These are phyloP conservation scores for Yamadazyma mexicana DNA, from an alignment of 1,139 yeast species.

Conservation along the genomic window DNA sequence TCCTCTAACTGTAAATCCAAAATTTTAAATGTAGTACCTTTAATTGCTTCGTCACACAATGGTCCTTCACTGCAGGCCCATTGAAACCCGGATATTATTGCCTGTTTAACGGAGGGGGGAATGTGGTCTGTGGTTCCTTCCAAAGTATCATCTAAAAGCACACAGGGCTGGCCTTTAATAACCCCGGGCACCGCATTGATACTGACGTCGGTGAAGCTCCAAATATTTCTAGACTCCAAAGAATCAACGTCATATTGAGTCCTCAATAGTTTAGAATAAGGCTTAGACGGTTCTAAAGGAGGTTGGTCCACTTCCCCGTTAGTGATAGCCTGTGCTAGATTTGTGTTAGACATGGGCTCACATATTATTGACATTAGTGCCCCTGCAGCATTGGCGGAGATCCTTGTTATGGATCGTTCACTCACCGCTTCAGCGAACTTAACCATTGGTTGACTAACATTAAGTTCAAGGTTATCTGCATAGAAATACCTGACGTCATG, in stretches of 20 bases:
- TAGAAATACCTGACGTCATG: slow-evolving; percentile 69
- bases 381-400: slow-evolving; percentile 46
- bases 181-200: too few relatives aligned
- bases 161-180: slow-evolving; percentile 46
- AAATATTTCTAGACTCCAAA: slow-evolving; percentile 75
- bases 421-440: slow-evolving; percentile 77
- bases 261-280: slow-evolving; percentile 56
- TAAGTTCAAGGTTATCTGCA: slow-evolving; percentile 65
- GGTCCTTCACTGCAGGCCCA: slow-evolving; percentile 92
- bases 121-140: slow-evolving; percentile 57
- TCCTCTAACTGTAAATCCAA: slow-evolving; percentile 62
- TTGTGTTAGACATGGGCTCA: slow-evolving; percentile 62
- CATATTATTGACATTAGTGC: slow-evolving; percentile 71
- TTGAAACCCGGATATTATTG: slow-evolving; percentile 72
- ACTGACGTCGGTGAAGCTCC: slow-evolving; percentile 57
- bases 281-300: slow-evolving; percentile 10
- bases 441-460: slow-evolving; percentile 83
- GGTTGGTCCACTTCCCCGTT: slow-evolving; percentile 40
- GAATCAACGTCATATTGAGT: slow-evolving; percentile 77
- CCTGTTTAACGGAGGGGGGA: slow-evolving; percentile 54
- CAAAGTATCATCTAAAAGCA: slow-evolving; percentile 75
- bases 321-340: slow-evolving; percentile 59
- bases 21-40: slow-evolving; percentile 70
- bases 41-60: slow-evolving; percentile 77
- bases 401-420: slow-evolving; percentile 66